Conservation (phyloP, 1,139 yeast genomes). For the Suhomyces yuchorum region DNA sequence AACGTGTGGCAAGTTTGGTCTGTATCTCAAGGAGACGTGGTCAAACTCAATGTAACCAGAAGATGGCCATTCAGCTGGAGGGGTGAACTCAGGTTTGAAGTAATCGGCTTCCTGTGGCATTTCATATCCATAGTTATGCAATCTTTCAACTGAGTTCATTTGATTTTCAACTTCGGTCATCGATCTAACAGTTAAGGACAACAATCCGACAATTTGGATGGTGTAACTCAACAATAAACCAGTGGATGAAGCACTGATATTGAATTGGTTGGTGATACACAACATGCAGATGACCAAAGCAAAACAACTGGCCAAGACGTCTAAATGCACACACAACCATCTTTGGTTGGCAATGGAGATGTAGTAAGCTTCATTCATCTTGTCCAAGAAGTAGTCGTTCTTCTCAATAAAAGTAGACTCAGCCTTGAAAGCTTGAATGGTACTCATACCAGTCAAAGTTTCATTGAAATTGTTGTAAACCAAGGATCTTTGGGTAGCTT, state of each 20-base stretch:
- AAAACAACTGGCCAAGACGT: conserved; percentile 40
- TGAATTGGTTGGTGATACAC: conserved; percentile 44
- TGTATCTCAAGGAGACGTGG: conserved; percentile 24
- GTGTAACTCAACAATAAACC: conserved; percentile 48
- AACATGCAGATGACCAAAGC: conserved; percentile 44
- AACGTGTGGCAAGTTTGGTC: conserved; percentile 25
- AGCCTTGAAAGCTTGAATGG: conserved; percentile 42
- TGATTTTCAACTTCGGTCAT: conserved; percentile 51
- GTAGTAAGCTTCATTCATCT: conserved; percentile 48
- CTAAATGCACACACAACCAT: conserved; percentile 48
- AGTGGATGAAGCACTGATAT: conserved; percentile 45
- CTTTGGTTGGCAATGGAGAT: conserved; percentile 46
- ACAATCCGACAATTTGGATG: conserved; percentile 46
- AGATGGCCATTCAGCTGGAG: conserved; percentile 63
- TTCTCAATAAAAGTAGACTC: conserved; percentile 35
- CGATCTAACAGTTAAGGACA: conserved; percentile 44
- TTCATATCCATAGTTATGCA: conserved; percentile 43
- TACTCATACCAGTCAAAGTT: conserved; percentile 47
- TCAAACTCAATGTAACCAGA: conserved; percentile 39
- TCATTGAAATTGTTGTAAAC: conserved; percentile 51
- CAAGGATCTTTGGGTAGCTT: conserved; percentile 47
- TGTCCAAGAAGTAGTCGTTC: conserved; percentile 39
- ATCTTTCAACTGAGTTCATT: conserved; percentile 51
- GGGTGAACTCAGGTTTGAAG: conserved; percentile 53
- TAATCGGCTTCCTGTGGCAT: conserved; percentile 66